Base-by-base conservation (phyloP, 257 asterid genomes). In the Ehretia macrophylla region DNA sequence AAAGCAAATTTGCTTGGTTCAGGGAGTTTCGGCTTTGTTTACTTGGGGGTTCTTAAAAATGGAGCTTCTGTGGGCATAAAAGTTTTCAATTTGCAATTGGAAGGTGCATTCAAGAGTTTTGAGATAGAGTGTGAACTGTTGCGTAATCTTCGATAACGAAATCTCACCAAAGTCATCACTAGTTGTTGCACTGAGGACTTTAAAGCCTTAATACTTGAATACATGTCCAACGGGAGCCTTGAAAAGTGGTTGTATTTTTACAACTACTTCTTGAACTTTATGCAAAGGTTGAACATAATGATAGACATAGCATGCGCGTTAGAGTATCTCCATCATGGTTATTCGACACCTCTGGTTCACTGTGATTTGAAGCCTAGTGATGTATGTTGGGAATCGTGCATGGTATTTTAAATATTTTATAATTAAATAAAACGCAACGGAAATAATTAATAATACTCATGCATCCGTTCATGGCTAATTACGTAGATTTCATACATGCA, bases 121-220 rank as follows among this genome's bases (percentile, higher is more conserved):
- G 55, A 21, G n/a, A 20, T 1, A 18, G 56, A 17, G 22, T 51
- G 22, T 23, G 32, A 51, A 23, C 32, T 51, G 16, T 22, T 13
- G 22, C 27, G 32, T 18, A 51, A 9, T 18, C 32, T 20, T 51
- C 14, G 47, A 1, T 13, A 51, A 4, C 11, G 32, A 22, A 51
- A 18, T 51, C 27, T 20, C 56, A 51, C 56, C 32, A 19, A 23
- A 51, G 16, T 51, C 37, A 18, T 51, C 16, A 51, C 17, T 22
- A 18, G 56, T 20, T 20, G 37, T n/a, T 51, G 56, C 16, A 22
- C n/a, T 19, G 56, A 51, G 32, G 56, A 51, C 32, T 50, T 51
- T 14, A 51, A 51, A 23, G 56, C 56, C 5, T 51, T 51, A 13
- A 5, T 51, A 23, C 32, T 4, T 42, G 11, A 51, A 9, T 20